Conservation (phyloP, 2,329 filamentous ascomycete species). For the Aspergillus ochraceoroseus region DNA sequence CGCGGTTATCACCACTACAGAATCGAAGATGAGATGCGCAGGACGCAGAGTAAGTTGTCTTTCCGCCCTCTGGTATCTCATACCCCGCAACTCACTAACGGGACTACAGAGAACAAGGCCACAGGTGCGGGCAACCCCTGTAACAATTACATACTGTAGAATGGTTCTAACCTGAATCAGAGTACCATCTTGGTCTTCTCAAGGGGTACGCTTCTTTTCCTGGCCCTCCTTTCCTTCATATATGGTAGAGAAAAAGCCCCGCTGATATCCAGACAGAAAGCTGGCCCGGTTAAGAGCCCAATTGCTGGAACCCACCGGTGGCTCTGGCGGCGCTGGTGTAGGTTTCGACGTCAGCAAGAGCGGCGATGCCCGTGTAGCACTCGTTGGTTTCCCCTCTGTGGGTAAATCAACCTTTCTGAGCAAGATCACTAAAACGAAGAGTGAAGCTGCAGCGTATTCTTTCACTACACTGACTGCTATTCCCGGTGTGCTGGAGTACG, state of each 20-base stretch:
- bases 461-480: constrained; percentile 98
- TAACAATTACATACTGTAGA: constrained; percentile 7
- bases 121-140: constrained; percentile 63
- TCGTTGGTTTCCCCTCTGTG: constrained; percentile 98
- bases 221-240: neutral
- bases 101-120: constrained; percentile 82
- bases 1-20: constrained; percentile 45
- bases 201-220: constrained; percentile 66
- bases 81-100: constrained; percentile 36
- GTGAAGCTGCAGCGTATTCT: constrained; percentile 89
- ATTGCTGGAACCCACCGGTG: constrained; percentile 80
- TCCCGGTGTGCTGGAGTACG: constrained; percentile 94
- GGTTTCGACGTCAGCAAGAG: constrained; percentile 93
- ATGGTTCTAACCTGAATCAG: constrained; percentile 46
- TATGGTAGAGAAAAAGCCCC: neutral
- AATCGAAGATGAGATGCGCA: constrained; percentile 99
- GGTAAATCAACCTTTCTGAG: constrained; percentile 99
- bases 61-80: constrained; percentile 6
- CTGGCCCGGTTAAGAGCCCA: constrained; percentile 91
- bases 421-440: constrained; percentile 96
- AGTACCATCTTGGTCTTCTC: constrained; percentile 95
- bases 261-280: constrained; percentile 60
- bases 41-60: constrained; percentile 78
- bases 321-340: constrained; percentile 70
- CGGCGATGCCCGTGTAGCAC: constrained; percentile 90